These are phyloP conservation scores for Termitomyces sp. DNA, from an alignment of 768 basidiomycete genomes.

Conservation along the genomic window DNA sequence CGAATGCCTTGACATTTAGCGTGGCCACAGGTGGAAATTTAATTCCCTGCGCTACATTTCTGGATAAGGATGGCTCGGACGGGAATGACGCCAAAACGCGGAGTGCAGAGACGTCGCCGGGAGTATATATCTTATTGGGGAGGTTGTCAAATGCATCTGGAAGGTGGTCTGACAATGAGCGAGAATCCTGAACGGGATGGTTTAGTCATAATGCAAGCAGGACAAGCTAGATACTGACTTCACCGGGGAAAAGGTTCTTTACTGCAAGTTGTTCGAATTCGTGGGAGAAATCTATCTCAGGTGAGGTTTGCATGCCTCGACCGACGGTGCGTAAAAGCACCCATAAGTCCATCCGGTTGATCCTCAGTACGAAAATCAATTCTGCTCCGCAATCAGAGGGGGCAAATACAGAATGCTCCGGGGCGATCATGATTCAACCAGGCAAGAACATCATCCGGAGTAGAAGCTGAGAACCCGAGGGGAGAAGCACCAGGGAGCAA, in stretches of 20 bases:
- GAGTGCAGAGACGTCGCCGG: background rate
- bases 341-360: background rate
- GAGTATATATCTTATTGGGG: background rate
- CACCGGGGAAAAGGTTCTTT: background rate
- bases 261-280: background rate
- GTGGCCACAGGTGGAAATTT: background rate
- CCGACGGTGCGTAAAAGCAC: background rate
- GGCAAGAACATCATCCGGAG: background rate
- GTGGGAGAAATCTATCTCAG: background rate
- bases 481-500: background rate
- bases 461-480: background rate
- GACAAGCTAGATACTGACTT: background rate
- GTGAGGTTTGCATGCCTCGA: background rate
- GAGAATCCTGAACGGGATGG: background rate
- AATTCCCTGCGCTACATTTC: background rate
- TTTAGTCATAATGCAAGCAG: background rate
- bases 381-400: background rate
- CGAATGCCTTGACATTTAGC: background rate
- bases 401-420: slow-evolving; percentile 1
- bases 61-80: background rate
- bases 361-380: background rate
- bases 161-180: background rate
- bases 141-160: background rate
- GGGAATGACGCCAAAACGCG: background rate
- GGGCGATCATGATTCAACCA: background rate